Conservation (phyloP, 1,284 basidiomycete species). For the Cystobasidium sp. region DNA sequence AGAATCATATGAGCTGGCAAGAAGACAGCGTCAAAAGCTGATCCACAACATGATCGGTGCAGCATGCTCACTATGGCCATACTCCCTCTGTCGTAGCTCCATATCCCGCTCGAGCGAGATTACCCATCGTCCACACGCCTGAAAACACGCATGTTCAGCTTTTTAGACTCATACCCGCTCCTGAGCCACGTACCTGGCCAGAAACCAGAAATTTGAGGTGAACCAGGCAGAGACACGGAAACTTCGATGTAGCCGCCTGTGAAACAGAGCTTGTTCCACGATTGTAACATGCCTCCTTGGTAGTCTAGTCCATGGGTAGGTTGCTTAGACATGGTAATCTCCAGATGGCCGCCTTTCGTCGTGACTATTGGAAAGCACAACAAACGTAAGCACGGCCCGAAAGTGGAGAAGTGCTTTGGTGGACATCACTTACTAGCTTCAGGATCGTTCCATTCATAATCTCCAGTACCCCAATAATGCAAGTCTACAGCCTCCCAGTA, state of each 20-base stretch:
- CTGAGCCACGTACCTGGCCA: slow-evolving; percentile 59
- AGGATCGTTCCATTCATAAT: slow-evolving; percentile 64
- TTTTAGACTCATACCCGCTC: background rate
- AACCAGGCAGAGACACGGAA: slow-evolving; percentile 76
- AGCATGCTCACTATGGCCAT: slow-evolving; percentile 36
- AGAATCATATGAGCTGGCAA: slow-evolving; percentile 59
- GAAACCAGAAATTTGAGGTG: slow-evolving; percentile 68
- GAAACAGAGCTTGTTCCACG: slow-evolving; percentile 82
- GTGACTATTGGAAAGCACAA: slow-evolving; percentile 62
- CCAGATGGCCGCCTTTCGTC: slow-evolving; percentile 68
- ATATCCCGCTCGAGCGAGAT: slow-evolving; percentile 61
- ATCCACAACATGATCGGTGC: background rate
- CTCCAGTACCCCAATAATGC: slow-evolving; percentile 73
- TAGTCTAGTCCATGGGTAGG: slow-evolving; percentile 71
- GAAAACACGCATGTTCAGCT: background rate
- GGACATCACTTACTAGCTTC: slow-evolving; percentile 56
- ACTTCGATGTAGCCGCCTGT: slow-evolving; percentile 78
- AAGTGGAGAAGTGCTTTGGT: background rate
- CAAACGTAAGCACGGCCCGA: slow-evolving; percentile 5
- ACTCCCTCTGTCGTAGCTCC: slow-evolving; percentile 51
- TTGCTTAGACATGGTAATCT: slow-evolving; percentile 66
- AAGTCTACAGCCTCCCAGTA: slow-evolving; percentile 64
- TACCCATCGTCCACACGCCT: slow-evolving; percentile 61
- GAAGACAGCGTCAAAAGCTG: background rate
- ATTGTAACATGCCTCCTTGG: slow-evolving; percentile 63